phyloP scores from a whole-genome alignment of 495 filamentous ascomycete genomes.

The Parmelia sp. region DNA sequence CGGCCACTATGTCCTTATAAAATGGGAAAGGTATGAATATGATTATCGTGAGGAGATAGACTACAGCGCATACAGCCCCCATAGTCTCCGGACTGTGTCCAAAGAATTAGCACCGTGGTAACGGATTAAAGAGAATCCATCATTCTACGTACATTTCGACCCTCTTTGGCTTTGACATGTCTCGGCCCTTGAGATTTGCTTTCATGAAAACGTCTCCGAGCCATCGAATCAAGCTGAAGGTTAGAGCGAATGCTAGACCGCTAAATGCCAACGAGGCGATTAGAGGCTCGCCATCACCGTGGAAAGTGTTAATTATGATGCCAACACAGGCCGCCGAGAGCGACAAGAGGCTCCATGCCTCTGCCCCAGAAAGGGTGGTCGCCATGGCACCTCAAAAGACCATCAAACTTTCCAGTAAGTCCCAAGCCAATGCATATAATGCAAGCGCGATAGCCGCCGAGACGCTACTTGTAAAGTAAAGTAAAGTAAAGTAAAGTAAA shows the following conservation, averaged over 20 bases:
- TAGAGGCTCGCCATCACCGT: constrained; percentile 80
- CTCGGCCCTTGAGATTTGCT: constrained; percentile 83
- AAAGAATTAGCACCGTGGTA: constrained; percentile 1
- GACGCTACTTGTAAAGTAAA: no score
- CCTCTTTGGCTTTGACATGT: constrained; percentile 72
- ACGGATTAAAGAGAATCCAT: not conserved
- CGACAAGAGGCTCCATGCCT: constrained; percentile 62
- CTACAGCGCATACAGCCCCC: constrained; percentile 90
- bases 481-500: no score
- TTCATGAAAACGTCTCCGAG: constrained; percentile 85
- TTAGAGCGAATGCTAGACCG: constrained; percentile 71
- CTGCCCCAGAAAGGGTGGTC: constrained; percentile 53
- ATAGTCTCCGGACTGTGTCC: constrained; percentile 79
- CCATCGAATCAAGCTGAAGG: constrained; percentile 85
- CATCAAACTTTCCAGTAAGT: constrained; percentile 27
- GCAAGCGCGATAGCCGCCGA: no score
- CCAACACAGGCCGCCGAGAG: constrained; percentile 64
- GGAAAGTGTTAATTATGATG: constrained; percentile 74
- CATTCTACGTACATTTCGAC: constrained; percentile 60
- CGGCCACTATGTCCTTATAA: constrained; percentile 96
- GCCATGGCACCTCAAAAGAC: constrained; percentile 24
- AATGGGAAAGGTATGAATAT: constrained; percentile 94
- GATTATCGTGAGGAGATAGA: constrained; percentile 82
- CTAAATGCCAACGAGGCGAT: constrained; percentile 82
- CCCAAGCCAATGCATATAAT: no score